Conservation (phyloP, 2,329 filamentous ascomycete species). For the Clarireedia hainanense region DNA sequence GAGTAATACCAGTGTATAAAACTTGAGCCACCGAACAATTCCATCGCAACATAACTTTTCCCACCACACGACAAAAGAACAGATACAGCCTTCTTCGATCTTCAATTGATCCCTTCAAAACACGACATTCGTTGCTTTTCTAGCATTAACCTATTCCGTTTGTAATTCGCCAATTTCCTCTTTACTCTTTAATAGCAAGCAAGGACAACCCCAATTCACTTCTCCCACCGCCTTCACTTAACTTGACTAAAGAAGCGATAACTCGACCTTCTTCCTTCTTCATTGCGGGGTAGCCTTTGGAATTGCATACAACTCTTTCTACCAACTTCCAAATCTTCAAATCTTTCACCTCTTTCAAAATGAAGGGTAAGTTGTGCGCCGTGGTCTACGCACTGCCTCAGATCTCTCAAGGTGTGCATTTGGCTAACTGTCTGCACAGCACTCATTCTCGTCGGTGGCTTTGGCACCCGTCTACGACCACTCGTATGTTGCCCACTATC, state of each 20-base stretch:
- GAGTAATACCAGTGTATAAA: no score
- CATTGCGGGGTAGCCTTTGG: constrained; percentile 13
- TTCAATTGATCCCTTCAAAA: no score
- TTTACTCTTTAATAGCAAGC: background rate
- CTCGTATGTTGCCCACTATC: constrained; percentile 55
- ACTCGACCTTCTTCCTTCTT: constrained; percentile 1
- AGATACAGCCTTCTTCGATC: no score
- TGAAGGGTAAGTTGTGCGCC: constrained; percentile 25
- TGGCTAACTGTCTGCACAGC: constrained; percentile 43
- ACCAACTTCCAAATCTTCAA: constrained; percentile 5
- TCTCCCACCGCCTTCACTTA: background rate
- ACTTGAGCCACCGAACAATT: no score
- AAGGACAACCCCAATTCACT: background rate
- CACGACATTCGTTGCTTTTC: no score
- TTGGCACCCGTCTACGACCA: constrained; percentile 94
- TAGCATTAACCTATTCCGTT: no score
- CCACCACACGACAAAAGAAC: no score
- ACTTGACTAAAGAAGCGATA: background rate
- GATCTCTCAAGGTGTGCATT: background rate
- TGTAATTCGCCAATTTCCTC: no score
- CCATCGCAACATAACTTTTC: no score
- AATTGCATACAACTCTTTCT: constrained; percentile 4
- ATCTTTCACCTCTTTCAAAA: constrained; percentile 16
- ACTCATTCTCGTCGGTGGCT: constrained; percentile 98
- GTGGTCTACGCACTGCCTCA: background rate